Evolutionary conservation across 176 grass and related monocot species (phyloP), one percentile per base, ranked within the genome.

Genomic region (Pontederia paniculata): DNA sequence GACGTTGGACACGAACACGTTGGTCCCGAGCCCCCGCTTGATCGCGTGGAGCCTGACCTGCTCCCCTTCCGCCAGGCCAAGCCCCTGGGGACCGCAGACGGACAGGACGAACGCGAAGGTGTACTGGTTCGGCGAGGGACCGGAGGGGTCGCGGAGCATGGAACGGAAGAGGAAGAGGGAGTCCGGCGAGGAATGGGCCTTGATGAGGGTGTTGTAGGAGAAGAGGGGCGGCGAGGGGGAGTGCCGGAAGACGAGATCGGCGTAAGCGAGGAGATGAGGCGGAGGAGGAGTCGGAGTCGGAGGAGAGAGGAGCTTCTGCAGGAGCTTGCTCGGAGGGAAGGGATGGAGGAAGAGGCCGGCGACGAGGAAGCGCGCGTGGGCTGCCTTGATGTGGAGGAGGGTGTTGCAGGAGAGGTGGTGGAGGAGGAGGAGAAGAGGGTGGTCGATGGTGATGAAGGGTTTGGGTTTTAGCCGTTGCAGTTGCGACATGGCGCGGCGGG

Each of bases 181-280:
- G 44, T 41, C 53, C 5, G 22, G 53, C 6, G 61, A 50, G 61
- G 61, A 49, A 45, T 64, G 45, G 21, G 61, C 61, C 21, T 64
- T 50, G 61, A 57, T 58, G 45, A 70, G 44, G 53, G 21, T 58
- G 54, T 70, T 70, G 44, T 70, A 70, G 23, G 21, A 70, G 43
- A 70, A 58, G 20, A 69, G 67, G 16, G 52, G 66, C 55, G 53
- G 53, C 9, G 44, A 69, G 11, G 44, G 61, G 15, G 45, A 64
- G 14, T 50, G 45, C 21, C 61, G 21, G 20, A 64, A 49, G 45
- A 50, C 0, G 12, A 64, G 45, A 45, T 49, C 21, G 21, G 61
- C 61, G 45, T 50, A 64, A 20, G 61, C 16, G 61, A 64, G 61
- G 8, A 50, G 44, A 9, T 44, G 12, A 47, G 60, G 12, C 15